Evolutionary conservation across 2,329 filamentous ascomycete genomes (phyloP).

Genomic region (Metarhizium anisopliae): DNA sequence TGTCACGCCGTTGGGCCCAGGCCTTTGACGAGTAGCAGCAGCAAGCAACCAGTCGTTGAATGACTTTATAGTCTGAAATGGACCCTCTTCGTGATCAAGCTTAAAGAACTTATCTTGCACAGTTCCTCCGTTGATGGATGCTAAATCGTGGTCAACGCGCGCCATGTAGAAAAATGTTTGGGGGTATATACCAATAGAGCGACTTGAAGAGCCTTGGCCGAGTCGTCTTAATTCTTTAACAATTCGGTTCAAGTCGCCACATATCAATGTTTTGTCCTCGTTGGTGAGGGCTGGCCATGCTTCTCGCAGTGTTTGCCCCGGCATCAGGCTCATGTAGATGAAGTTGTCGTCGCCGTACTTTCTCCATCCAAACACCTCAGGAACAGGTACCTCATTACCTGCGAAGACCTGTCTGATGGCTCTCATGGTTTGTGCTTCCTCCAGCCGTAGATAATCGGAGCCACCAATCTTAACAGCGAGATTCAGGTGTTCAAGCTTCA

Average conservation of each 20-base stretch:
- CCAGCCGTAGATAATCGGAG: not conserved
- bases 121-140: slow-evolving; percentile 12
- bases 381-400: not conserved
- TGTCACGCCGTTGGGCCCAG: slow-evolving; percentile 5
- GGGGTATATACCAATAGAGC: not conserved
- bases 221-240: not conserved
- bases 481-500: not conserved
- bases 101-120: slow-evolving; percentile 15
- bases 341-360: slow-evolving; percentile 2
- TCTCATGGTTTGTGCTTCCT: not conserved
- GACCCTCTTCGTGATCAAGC: slow-evolving; percentile 12
- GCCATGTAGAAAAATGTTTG: not conserved
- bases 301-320: slow-evolving; percentile 11
- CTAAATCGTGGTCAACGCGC: slow-evolving; percentile 7
- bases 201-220: not conserved
- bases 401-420: not conserved
- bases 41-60: slow-evolving; percentile 15
- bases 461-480: not conserved
- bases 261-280: slow-evolving; percentile 11
- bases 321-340: slow-evolving; percentile 15
- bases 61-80: slow-evolving; percentile 9
- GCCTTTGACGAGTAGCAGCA: slow-evolving; percentile 11
- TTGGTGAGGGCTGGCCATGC: slow-evolving; percentile 11
- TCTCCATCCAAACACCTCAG: not conserved
- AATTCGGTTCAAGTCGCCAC: slow-evolving; percentile 7